These are phyloP conservation scores for Baorangia bicolor DNA, from an alignment of 768 basidiomycete genomes.

Conservation along the genomic window DNA sequence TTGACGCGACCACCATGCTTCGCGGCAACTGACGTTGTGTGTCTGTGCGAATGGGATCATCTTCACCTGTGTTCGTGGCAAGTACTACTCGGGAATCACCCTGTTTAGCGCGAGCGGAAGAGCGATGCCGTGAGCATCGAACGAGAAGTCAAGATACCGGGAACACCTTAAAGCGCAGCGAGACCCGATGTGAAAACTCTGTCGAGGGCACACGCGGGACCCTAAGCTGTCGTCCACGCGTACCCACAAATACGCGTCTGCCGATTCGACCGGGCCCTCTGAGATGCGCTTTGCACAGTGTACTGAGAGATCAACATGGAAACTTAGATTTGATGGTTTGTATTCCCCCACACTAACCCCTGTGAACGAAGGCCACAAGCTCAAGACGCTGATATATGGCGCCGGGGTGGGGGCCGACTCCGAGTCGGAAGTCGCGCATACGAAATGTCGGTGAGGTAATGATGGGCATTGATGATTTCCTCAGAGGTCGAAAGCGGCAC, in stretches of 20 bases:
- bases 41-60: background rate
- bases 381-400: background rate
- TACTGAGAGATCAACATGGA: background rate
- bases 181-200: background rate
- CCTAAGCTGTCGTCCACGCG: background rate
- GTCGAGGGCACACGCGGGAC: background rate
- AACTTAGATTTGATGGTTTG: background rate
- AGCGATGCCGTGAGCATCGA: background rate
- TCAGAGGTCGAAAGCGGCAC: background rate
- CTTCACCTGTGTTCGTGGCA: background rate
- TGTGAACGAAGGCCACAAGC: background rate
- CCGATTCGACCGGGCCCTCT: background rate
- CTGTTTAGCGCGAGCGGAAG: background rate
- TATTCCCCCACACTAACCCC: background rate
- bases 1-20: background rate
- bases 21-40: slow-evolving; percentile 1
- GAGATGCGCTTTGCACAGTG: too few species aligned
- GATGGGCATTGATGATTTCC: background rate
- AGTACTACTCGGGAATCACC: background rate
- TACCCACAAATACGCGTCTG: background rate
- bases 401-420: background rate
- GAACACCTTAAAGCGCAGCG: background rate
- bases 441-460: background rate
- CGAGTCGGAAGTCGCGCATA: background rate
- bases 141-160: background rate